phyloP scores from a whole-genome alignment of 2,329 filamentous ascomycete genomes.

The Colletotrichum tropicale region DNA sequence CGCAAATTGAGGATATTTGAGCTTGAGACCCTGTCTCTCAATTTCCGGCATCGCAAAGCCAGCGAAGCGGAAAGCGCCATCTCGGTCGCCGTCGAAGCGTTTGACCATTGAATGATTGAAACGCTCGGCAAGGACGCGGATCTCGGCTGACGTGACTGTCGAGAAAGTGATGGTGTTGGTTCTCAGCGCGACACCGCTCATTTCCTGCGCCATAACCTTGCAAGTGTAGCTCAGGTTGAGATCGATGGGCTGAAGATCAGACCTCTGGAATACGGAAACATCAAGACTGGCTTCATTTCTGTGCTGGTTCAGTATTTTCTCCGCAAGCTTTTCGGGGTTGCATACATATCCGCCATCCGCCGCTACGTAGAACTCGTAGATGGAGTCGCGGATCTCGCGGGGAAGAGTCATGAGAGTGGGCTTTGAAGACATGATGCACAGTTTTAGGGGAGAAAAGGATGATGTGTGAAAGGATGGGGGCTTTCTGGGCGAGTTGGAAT shows the following conservation, averaged over 20 bases:
- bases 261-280: neutral
- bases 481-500: no score
- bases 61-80: no score
- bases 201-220: neutral
- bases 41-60: no score
- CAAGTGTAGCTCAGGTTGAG: neutral
- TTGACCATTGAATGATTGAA: no score
- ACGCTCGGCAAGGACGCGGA: neutral
- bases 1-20: no score
- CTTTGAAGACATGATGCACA: no score
- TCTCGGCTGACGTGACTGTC: neutral
- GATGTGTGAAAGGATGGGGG: no score
- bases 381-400: neutral
- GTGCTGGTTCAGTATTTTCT: neutral
- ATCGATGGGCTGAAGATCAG: neutral
- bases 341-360: neutral
- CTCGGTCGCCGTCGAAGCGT: neutral
- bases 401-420: no score
- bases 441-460: no score
- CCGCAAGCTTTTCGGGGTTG: neutral
- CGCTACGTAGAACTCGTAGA: neutral
- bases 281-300: neutral
- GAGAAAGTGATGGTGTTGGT: neutral
- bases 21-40: no score
- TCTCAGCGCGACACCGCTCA: neutral